A percentile compares a stretch with the other conserved stretches of the same genome.
Evolutionary conservation across 2,329 filamentous ascomycete genomes (phyloP).

Genomic region (Diaporthe batatas): DNA sequence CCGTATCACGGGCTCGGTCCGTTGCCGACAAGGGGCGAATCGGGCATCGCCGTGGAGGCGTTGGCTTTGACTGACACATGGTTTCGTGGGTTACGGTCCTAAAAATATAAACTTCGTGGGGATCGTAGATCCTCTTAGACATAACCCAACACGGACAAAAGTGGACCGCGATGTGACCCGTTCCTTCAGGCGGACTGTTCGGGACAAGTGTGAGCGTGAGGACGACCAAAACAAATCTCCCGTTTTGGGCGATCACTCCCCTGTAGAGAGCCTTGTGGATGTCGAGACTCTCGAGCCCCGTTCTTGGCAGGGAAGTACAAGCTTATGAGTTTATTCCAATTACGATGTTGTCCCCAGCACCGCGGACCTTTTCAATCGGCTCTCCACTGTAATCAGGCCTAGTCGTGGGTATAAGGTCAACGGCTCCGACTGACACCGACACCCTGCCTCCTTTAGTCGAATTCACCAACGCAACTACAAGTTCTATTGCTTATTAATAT

Average conservation of each 20-base stretch:
- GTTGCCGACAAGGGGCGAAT: slow-evolving; percentile 20
- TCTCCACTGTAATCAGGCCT: slow-evolving; percentile 3
- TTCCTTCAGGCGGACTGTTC: slow-evolving; percentile 18
- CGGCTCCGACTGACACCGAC: background rate
- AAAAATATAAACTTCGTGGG: slow-evolving; percentile 35
- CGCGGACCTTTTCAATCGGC: background rate
- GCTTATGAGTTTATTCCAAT: slow-evolving; percentile 30
- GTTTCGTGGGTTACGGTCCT: slow-evolving; percentile 16
- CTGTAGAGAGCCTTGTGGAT: slow-evolving; percentile 9
- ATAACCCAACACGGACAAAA: slow-evolving; percentile 23
- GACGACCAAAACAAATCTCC: slow-evolving; percentile 17
- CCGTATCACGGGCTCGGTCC: slow-evolving; percentile 25
- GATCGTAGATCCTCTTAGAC: slow-evolving; percentile 20
- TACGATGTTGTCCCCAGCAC: slow-evolving; percentile 18
- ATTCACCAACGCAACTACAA: background rate
- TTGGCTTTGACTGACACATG: slow-evolving; percentile 31
- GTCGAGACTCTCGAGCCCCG: slow-evolving; percentile 4
- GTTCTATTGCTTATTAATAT: background rate
- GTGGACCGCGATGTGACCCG: slow-evolving; percentile 24
- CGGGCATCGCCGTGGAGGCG: slow-evolving; percentile 30
- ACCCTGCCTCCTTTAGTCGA: background rate
- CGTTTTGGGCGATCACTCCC: slow-evolving; percentile 28
- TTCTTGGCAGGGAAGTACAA: slow-evolving; percentile 17
- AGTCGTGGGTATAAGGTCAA: slow-evolving; percentile 4
- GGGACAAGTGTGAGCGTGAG: background rate